These are phyloP conservation scores for Wickerhamiella siamensis DNA, from an alignment of 805 yeast genomes.

Conservation along the genomic window DNA sequence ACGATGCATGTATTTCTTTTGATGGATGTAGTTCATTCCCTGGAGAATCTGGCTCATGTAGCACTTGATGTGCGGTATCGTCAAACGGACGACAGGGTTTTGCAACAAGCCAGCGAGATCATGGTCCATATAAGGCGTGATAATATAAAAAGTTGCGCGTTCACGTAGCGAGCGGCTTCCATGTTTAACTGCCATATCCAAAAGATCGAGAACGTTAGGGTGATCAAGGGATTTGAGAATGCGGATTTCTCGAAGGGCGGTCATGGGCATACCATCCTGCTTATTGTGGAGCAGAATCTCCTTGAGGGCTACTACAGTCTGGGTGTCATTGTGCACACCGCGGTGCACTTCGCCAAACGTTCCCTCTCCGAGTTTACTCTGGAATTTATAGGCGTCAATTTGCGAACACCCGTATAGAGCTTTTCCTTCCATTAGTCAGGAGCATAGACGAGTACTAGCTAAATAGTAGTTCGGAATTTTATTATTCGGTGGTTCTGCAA, in stretches of 20 bases:
- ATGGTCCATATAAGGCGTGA: slow-evolving; percentile 81
- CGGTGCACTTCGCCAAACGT: slow-evolving; percentile 81
- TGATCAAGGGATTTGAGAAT: slow-evolving; percentile 61
- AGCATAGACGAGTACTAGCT: background rate
- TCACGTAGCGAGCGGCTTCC: slow-evolving; percentile 19
- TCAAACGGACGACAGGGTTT: slow-evolving; percentile 51
- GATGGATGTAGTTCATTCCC: slow-evolving; percentile 75
- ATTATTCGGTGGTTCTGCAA: no score
- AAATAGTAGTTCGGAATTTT: no score
- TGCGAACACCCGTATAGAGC: slow-evolving; percentile 24
- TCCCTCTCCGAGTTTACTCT: slow-evolving; percentile 55
- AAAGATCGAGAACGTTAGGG: slow-evolving; percentile 55
- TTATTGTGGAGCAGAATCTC: slow-evolving; percentile 65
- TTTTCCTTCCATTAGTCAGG: background rate
- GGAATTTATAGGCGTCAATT: slow-evolving; percentile 23
- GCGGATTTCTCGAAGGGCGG: slow-evolving; percentile 84
- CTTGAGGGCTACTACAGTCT: slow-evolving; percentile 69
- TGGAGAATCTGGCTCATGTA: slow-evolving; percentile 61
- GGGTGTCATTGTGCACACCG: slow-evolving; percentile 42
- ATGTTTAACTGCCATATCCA: slow-evolving; percentile 52
- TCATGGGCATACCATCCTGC: slow-evolving; percentile 73
- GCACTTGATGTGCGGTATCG: slow-evolving; percentile 63
- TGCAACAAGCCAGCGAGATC: slow-evolving; percentile 83
- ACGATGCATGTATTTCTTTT: slow-evolving; percentile 50
- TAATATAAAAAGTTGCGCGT: slow-evolving; percentile 53